Base-by-base conservation (phyloP, 495 filamentous ascomycete species). In the Sporormia fimetaria region DNA sequence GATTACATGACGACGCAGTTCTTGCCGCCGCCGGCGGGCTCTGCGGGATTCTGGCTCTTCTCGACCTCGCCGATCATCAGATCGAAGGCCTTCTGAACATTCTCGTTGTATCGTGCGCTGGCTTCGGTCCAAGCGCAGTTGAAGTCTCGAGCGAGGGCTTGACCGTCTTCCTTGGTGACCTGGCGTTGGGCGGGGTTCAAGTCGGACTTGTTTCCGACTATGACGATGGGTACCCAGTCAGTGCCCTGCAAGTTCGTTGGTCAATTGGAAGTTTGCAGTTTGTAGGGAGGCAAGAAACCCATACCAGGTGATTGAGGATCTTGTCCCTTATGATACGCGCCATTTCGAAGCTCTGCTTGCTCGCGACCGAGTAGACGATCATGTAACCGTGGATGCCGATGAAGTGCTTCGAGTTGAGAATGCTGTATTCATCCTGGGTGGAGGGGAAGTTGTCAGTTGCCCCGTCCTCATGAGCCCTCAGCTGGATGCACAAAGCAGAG, bases 351-450 rank as follows among this genome's bases (percentile, higher is more conserved):
- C 86, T 93, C 49, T 90, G 83, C 46, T 81, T 82, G 25, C 83
- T 93, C 21, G 83, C 80, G 33, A 98, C 83, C 12, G 85, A 94
- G 64, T 98, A 98, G 27, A 94, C 90, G 35, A 98, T 79, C 75
- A 98, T 87, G 66, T 98, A 98, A 26, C 90, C 90, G 72, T 98
- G 90, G 51, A 96, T 95, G 45, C 90, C 90, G 65, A 98, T 98
- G 60, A 96, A 96, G 63, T 98, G 92, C 62, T 95, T 94, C 29
- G 83, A 94, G 61, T 94, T 95, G 37, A 98, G 69, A 54, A 96
- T 95, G 57, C 81, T 88, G 65, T 98, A 96, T 62, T 98, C 92
- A 66, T 99, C 90, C 86, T 94, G 60, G 4, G 28, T 14, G 2
- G 25, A 15, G 16, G 31, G 30, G 29, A 26, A 16, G n/a, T 12